These are phyloP conservation scores for Sphaerostilbella broomeana DNA, from an alignment of 2,329 filamentous ascomycete genomes.

Conservation along the genomic window DNA sequence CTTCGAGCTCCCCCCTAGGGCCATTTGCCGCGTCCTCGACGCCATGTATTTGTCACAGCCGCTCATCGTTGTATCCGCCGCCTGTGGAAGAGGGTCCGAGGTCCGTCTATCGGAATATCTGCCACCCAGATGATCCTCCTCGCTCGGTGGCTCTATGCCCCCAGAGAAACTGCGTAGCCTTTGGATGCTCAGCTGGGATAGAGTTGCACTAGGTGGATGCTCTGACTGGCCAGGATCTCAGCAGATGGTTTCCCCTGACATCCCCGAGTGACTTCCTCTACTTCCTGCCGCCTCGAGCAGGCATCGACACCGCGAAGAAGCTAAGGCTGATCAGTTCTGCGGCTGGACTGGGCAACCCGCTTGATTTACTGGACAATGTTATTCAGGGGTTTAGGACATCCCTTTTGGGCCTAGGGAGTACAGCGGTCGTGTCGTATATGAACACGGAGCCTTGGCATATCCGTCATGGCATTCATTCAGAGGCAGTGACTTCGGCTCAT, in stretches of 20 bases:
- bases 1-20: background rate
- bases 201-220: conserved; percentile 54
- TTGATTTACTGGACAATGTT: conserved; percentile 17
- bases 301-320: conserved; percentile 45
- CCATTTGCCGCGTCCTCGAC: background rate
- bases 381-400: conserved; percentile 20
- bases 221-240: conserved; percentile 41
- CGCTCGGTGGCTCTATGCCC: conserved; percentile 60
- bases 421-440: conserved; percentile 16
- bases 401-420: conserved; percentile 17
- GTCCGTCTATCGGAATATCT: conserved; percentile 41
- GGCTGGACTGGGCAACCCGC: conserved; percentile 28
- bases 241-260: conserved; percentile 49
- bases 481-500: background rate
- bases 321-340: conserved; percentile 57
- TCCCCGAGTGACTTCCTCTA: conserved; percentile 50
- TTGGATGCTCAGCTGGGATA: conserved; percentile 56
- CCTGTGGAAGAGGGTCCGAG: conserved; percentile 26
- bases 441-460: conserved; percentile 13
- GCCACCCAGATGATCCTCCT: conserved; percentile 55
- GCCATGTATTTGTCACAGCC: conserved; percentile 21
- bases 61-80: conserved; percentile 18
- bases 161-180: conserved; percentile 57
- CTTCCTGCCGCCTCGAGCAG: conserved; percentile 51
- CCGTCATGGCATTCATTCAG: conserved; percentile 5